Evolutionary conservation across 371 early-diverging fungal genomes (phyloP).

Genomic region (Synchytrium microbalum): DNA sequence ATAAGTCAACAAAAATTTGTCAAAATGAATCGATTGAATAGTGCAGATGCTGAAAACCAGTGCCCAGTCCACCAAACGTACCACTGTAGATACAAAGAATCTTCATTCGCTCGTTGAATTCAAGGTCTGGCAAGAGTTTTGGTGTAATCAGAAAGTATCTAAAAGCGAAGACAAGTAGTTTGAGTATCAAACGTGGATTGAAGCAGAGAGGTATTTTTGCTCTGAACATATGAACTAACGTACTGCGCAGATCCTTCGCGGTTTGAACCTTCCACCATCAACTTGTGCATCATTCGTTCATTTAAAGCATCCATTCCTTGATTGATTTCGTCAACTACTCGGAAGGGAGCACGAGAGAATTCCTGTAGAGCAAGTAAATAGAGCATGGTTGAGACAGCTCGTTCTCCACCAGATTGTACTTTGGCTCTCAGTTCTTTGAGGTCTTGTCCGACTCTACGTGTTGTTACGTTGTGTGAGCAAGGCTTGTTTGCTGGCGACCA

Average conservation of each 20-base stretch:
- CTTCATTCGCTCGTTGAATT: conserved; percentile 87
- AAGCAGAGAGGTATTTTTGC: conserved; percentile 4
- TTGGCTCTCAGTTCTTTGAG: conserved; percentile 81
- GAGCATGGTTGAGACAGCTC: conserved; percentile 93
- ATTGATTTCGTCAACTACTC: conserved; percentile 99
- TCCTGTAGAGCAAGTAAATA: conserved; percentile 94
- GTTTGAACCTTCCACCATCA: conserved; percentile 62
- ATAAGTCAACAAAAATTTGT: too few species aligned
- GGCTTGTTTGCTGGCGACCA: not conserved
- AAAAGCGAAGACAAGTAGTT: conserved; percentile 4
- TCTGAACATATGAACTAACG: conserved; percentile 11
- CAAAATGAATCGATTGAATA: too few species aligned
- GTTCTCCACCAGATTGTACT: conserved; percentile 97
- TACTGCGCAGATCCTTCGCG: conserved; percentile 60
- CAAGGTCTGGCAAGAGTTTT: conserved; percentile 93
- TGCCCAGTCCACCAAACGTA: too few species aligned
- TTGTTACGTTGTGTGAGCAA: too few species aligned
- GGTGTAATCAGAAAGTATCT: conserved; percentile 98
- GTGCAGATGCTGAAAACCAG: too few species aligned
- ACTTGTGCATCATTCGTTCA: conserved; percentile 93
- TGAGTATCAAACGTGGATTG: not conserved
- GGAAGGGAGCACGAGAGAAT: conserved; percentile 86
- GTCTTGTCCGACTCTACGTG: conserved; percentile 72
- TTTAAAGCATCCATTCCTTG: conserved; percentile 99
- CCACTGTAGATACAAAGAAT: conserved; percentile 92